Evolutionary conservation across 192 early-diverging fungal species (phyloP).

Genomic region (Linnemannia elongata): DNA sequence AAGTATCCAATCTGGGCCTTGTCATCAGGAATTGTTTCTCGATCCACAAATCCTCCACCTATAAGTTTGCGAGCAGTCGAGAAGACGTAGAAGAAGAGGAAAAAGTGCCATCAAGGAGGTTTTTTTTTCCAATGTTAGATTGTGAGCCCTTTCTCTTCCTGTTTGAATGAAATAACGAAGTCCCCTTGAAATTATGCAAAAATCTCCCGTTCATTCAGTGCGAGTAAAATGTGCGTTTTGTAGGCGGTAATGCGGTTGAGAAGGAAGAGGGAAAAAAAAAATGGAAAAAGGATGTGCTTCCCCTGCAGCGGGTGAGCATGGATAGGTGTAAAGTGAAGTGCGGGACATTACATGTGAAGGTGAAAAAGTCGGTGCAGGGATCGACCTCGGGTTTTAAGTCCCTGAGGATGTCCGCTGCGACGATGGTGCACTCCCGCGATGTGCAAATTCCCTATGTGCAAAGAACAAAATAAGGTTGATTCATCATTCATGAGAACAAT

Average conservation of each 20-base stretch:
- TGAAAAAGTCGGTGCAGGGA: slow-evolving; percentile 79
- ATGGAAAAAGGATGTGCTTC: neutral
- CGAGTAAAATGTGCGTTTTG: neutral
- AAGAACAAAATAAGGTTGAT: slow-evolving; percentile 21
- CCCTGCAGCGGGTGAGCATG: too few relatives aligned
- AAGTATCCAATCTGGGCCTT: slow-evolving; percentile 64
- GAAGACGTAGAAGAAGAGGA: neutral
- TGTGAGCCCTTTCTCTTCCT: neutral
- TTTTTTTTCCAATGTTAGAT: slow-evolving; percentile 2
- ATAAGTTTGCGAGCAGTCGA: neutral
- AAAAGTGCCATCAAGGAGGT: neutral
- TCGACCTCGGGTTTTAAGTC: slow-evolving; percentile 69
- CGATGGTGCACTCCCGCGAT: slow-evolving; percentile 67
- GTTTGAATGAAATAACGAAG: neutral
- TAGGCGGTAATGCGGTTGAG: too few relatives aligned
- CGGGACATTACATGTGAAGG: slow-evolving; percentile 68
- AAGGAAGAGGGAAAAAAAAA: neutral
- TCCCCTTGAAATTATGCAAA: neutral
- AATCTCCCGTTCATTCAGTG: neutral
- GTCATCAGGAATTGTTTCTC: slow-evolving; percentile 71
- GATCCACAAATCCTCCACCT: slow-evolving; percentile 73
- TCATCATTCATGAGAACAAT: neutral
- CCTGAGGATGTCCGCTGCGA: slow-evolving; percentile 64
- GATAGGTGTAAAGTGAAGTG: too few relatives aligned
- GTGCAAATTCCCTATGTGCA: slow-evolving; percentile 59